A percentile compares a stretch with the other conserved stretches of the same genome.
phyloP scores from a whole-genome alignment of 2,329 filamentous ascomycete genomes.

The Sporothrix mexicana region DNA sequence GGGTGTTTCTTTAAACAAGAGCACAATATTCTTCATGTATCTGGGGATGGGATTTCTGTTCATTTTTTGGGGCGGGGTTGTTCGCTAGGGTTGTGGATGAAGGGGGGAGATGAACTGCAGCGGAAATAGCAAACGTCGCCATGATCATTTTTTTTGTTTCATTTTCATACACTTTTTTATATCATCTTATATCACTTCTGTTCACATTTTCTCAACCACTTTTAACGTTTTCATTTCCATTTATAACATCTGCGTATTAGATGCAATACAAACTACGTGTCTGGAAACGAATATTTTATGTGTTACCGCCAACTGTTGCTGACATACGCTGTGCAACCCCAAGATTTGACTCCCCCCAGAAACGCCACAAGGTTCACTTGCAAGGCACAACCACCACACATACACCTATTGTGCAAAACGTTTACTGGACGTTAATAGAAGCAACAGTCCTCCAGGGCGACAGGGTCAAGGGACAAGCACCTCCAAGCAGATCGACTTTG shows the following conservation, averaged over 20 bases:
- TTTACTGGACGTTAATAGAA: no score
- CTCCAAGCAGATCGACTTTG: neutral
- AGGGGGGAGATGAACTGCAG: neutral
- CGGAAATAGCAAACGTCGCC: slow-evolving; percentile 21
- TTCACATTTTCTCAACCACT: neutral
- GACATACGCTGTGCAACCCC: neutral
- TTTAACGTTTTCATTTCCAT: neutral
- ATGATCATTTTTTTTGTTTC: slow-evolving; percentile 4
- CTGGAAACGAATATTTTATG: neutral
- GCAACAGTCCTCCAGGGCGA: neutral
- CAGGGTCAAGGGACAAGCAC: neutral
- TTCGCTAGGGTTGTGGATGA: neutral
- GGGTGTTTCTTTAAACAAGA: neutral
- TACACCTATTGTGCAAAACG: neutral
- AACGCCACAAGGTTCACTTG: slow-evolving; percentile 8
- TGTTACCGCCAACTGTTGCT: neutral
- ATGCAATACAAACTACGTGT: neutral
- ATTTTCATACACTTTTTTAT: neutral
- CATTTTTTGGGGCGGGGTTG: neutral
- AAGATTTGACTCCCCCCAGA: neutral
- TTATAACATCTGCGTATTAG: neutral
- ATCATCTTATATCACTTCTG: neutral
- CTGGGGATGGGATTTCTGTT: neutral
- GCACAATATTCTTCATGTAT: neutral
- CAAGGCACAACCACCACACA: slow-evolving; percentile 4